These are phyloP conservation scores for Ilex asprella DNA, from an alignment of 257 asterid species.

Conservation along the genomic window DNA sequence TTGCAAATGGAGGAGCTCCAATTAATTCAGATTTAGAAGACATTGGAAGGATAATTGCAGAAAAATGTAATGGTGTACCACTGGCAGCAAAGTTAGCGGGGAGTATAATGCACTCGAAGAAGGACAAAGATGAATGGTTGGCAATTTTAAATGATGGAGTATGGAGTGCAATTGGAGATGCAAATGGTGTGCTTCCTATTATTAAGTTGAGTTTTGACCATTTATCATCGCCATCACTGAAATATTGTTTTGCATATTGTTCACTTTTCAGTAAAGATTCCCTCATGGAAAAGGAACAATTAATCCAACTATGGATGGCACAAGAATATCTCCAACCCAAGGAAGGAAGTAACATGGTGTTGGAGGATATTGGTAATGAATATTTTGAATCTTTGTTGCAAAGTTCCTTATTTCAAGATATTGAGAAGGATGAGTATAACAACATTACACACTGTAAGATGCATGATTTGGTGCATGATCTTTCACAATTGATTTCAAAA, in stretches of 20 bases:
- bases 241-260: no score
- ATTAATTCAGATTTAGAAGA: conserved; percentile 5
- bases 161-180: neutral
- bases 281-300: neutral
- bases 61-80: conserved; percentile 31
- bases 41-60: conserved; percentile 11
- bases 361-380: conserved; percentile 10
- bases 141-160: conserved; percentile 2
- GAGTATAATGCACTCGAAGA: conserved; percentile 12
- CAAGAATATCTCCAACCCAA: conserved; percentile 24
- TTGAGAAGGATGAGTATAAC: conserved; percentile 3
- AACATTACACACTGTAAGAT: conserved; percentile 10
- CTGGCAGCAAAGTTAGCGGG: conserved; percentile 30
- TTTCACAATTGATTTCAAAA: conserved; percentile 16
- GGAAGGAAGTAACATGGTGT: neutral
- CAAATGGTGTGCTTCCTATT: neutral
- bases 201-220: neutral
- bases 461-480: conserved; percentile 35
- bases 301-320: conserved; percentile 29
- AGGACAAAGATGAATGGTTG: conserved; percentile 12
- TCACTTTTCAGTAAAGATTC: neutral
- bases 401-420: conserved; percentile 26
- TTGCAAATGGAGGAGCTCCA: conserved; percentile 9
- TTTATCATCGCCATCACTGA: no score
- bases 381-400: conserved; percentile 16